phyloP scores from a whole-genome alignment of 371 early-diverging fungal species.

The Spiromyces aspiralis region DNA sequence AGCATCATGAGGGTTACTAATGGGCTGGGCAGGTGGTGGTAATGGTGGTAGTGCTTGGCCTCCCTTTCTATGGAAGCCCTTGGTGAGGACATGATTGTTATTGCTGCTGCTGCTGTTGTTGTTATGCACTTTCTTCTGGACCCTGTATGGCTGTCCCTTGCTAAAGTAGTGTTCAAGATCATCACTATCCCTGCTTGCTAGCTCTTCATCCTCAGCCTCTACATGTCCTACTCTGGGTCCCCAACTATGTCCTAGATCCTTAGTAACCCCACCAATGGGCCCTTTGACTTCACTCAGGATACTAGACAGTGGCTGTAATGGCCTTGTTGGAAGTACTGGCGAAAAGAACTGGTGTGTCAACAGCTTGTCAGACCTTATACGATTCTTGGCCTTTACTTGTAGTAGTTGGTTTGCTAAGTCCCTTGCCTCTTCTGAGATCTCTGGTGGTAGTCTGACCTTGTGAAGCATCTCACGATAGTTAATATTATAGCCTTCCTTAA shows the following conservation, averaged over 20 bases:
- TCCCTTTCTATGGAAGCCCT: no score
- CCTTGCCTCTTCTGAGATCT: conserved; percentile 9
- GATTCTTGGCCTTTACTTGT: conserved; percentile 12
- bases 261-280: no score
- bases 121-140: no score
- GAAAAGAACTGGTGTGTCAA: conserved; percentile 28
- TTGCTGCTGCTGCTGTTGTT: no score
- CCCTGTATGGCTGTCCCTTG: neutral
- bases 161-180: neutral
- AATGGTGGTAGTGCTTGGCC: no score
- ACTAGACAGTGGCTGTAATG: conserved; percentile 2
- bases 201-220: neutral
- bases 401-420: conserved; percentile 12
- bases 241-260: neutral
- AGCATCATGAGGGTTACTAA: no score
- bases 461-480: conserved; percentile 29
- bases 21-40: no score
- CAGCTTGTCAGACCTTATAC: conserved; percentile 13
- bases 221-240: neutral
- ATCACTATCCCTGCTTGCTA: neutral
- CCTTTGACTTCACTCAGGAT: no score
- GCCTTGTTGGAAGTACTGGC: neutral
- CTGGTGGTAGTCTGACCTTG: conserved; percentile 6
- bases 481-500: no score
- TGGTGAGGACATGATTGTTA: no score